Evolutionary conservation across 2,329 filamentous ascomycete species (phyloP).

Genomic region (Camillea tinctor): DNA sequence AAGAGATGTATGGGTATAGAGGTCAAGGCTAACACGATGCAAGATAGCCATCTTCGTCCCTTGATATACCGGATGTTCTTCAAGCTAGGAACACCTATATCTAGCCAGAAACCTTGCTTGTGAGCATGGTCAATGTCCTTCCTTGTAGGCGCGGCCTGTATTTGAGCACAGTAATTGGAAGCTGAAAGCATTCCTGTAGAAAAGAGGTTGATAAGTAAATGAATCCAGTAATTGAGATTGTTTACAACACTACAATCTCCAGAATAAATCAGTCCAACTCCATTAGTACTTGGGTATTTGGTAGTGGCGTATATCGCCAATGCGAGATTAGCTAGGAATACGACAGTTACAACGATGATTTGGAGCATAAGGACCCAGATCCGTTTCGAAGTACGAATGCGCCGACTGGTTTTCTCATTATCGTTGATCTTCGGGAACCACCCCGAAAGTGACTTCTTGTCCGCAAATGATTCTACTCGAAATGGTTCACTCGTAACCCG

Average conservation of each 20-base stretch:
- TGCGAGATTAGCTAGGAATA: constrained; percentile 11
- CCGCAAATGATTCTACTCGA: not conserved
- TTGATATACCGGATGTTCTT: constrained; percentile 14
- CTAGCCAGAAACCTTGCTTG: constrained; percentile 8
- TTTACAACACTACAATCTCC: constrained; percentile 13
- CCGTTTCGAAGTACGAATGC: constrained; percentile 13
- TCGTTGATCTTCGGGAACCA: constrained; percentile 16
- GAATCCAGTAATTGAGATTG: constrained; percentile 5
- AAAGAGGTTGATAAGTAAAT: constrained; percentile 14
- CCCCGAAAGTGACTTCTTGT: not conserved
- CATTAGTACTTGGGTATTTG: constrained; percentile 6
- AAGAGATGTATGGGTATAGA: constrained; percentile 18
- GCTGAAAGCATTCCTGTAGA: constrained; percentile 14
- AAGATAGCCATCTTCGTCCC: constrained; percentile 6
- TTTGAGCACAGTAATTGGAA: constrained; percentile 15
- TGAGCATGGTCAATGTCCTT: constrained; percentile 14
- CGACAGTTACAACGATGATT: constrained; percentile 6
- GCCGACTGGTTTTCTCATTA: constrained; percentile 9
- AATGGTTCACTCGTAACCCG: not conserved
- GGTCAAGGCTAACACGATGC: constrained; percentile 9
- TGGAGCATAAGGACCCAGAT: constrained; percentile 17
- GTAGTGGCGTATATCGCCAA: constrained; percentile 5
- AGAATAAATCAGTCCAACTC: constrained; percentile 14
- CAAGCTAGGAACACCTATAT: constrained; percentile 19
- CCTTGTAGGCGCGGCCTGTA: constrained; percentile 15